Evolutionary conservation across 352 stramenopile species (phyloP).

Genomic region (Pythium oligandrum): DNA sequence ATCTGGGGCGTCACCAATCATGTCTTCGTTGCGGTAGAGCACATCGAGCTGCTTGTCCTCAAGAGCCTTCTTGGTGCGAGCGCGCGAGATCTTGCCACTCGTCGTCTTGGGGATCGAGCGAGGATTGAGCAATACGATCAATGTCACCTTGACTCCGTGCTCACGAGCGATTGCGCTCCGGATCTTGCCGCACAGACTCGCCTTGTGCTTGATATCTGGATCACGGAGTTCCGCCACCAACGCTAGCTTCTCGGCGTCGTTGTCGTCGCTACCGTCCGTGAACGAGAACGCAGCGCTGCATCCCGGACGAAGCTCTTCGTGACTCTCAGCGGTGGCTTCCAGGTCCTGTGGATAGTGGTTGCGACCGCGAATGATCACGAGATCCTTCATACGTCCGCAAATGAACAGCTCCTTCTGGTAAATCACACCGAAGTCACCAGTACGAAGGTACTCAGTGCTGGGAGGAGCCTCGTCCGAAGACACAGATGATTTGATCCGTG

Average conservation of each 20-base stretch:
- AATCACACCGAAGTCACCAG: conserved; percentile 97
- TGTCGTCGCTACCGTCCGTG: conserved; percentile 20
- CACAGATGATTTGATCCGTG: conserved; percentile 37
- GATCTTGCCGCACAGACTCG: conserved; percentile 72
- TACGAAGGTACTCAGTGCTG: conserved; percentile 80
- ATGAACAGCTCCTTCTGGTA: conserved; percentile 96
- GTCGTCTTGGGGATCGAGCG: conserved; percentile 97
- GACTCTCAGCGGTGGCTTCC: conserved; percentile 89
- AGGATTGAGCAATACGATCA: conserved; percentile 89
- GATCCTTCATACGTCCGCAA: conserved; percentile 97
- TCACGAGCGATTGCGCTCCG: conserved; percentile 61
- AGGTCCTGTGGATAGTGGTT: conserved; percentile 99
- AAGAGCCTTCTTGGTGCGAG: conserved; percentile 76
- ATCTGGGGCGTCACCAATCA: conserved; percentile 44
- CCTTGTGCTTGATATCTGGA: conserved; percentile 56
- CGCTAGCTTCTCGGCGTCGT: conserved; percentile 65
- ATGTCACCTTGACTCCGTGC: conserved; percentile 84
- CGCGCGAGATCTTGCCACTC: conserved; percentile 97
- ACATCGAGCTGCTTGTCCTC: conserved; percentile 53
- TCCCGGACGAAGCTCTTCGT: conserved; percentile 86
- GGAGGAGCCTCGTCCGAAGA: not conserved
- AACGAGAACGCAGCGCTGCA: conserved; percentile 94
- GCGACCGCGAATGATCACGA: conserved; percentile 98
- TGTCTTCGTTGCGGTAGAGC: conserved; percentile 78
- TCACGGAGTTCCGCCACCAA: conserved; percentile 78